These are phyloP conservation scores for Mangifera indica DNA, from an alignment of 345 rosid genomes.

Conservation along the genomic window DNA sequence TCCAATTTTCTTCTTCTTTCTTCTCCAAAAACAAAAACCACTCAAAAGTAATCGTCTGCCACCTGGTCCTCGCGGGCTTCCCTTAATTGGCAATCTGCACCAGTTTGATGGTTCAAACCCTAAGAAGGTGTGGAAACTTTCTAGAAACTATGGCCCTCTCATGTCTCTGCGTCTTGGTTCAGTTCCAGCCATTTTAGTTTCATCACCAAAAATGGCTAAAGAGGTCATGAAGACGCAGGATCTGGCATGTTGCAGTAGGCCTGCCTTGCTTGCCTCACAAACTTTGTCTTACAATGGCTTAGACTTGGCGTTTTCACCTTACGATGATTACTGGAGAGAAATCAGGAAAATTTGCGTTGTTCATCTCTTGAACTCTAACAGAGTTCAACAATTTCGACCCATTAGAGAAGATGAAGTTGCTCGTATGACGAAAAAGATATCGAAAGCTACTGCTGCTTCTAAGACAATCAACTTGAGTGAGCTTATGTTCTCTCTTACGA, in stretches of 20 bases:
- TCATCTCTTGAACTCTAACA: conserved; percentile 36
- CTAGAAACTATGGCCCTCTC: conserved; percentile 49
- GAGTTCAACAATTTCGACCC: conserved; percentile 33
- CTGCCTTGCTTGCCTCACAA: conserved; percentile 23
- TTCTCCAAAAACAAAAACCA: conserved; percentile 7
- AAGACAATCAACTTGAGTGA: conserved; percentile 28
- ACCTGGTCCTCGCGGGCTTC: conserved; percentile 48
- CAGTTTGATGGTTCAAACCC: conserved; percentile 27
- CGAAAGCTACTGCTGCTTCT: conserved; percentile 15
- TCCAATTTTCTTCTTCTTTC: neutral
- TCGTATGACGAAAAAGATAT: conserved; percentile 26
- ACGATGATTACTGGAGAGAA: conserved; percentile 41
- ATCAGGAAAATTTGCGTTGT: conserved; percentile 34
- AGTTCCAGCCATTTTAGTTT: conserved; percentile 34
- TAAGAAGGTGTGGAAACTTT: conserved; percentile 41
- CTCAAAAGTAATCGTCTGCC: conserved; percentile 24
- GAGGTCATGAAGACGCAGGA: conserved; percentile 43
- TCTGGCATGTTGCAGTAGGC: conserved; percentile 45
- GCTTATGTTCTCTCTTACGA: conserved; percentile 24
- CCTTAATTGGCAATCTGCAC: conserved; percentile 51
- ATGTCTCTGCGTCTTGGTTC: conserved; percentile 40
- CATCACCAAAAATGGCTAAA: conserved; percentile 42
- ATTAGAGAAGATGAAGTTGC: conserved; percentile 45
- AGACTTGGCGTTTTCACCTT: conserved; percentile 35
- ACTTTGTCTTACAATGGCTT: conserved; percentile 41